Percentiles rank a stretch among this genome's conserved stretches.
Conservation (phyloP, 179 eudicot genomes). For the Amaranthus tricolor region DNA sequence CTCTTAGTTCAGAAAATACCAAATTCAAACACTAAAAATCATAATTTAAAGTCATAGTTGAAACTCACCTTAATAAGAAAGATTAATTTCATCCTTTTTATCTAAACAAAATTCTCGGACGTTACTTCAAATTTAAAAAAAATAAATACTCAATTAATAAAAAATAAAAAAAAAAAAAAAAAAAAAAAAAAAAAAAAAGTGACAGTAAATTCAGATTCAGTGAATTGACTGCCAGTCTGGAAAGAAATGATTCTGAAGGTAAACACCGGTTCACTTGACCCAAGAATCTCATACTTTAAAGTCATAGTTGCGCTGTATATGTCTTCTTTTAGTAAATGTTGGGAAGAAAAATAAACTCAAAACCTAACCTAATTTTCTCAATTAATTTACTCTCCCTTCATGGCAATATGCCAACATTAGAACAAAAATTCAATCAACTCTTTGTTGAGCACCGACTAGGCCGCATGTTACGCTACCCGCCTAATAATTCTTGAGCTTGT, state of each 20-base stretch:
- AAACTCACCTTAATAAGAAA: too few relatives aligned
- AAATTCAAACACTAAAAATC: too few relatives aligned
- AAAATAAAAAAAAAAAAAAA: too few relatives aligned
- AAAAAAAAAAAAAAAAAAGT: too few relatives aligned
- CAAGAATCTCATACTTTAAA: background rate
- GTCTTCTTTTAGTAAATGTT: background rate
- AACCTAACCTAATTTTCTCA: background rate
- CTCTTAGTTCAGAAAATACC: too few relatives aligned
- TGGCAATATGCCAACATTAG: slow-evolving; percentile 1
- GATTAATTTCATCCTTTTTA: too few relatives aligned
- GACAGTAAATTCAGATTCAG: too few relatives aligned
- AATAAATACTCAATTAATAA: too few relatives aligned
- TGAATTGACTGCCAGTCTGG: background rate
- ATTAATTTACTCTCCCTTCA: background rate
- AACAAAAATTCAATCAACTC: background rate
- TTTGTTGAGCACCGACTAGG: background rate
- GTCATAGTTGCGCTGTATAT: background rate
- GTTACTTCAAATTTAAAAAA: too few relatives aligned
- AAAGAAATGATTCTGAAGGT: background rate
- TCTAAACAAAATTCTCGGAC: too few relatives aligned
- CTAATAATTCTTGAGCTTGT: too few relatives aligned
- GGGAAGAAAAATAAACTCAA: background rate
- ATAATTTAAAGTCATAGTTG: too few relatives aligned
- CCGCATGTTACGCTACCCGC: background rate
- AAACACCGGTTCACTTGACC: background rate